A percentile compares a stretch with the other conserved stretches of the same genome.
Conservation (phyloP, 352 stramenopile genomes). For the Phytophthora sojae region DNA sequence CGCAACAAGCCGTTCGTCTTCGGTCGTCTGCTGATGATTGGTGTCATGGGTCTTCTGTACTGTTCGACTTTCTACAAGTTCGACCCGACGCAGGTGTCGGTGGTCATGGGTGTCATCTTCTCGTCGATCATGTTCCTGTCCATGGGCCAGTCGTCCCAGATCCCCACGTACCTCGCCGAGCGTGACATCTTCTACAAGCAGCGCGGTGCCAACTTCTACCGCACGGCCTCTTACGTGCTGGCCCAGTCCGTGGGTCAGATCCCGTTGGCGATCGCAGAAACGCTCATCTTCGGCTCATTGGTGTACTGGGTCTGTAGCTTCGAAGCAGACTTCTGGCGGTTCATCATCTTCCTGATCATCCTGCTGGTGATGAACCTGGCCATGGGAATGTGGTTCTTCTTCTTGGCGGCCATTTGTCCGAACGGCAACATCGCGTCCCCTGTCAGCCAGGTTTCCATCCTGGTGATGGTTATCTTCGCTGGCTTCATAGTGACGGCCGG, state of each 20-base stretch:
- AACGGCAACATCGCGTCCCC: slow-evolving; percentile 47
- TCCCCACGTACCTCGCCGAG: slow-evolving; percentile 72
- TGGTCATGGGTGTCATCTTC: slow-evolving; percentile 82
- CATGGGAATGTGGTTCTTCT: slow-evolving; percentile 63
- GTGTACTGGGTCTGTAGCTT: slow-evolving; percentile 88
- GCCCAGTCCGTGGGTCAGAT: slow-evolving; percentile 43
- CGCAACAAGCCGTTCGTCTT: slow-evolving; percentile 52
- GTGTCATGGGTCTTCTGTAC: slow-evolving; percentile 52
- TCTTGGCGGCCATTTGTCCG: slow-evolving; percentile 41
- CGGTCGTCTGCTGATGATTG: slow-evolving; percentile 41
- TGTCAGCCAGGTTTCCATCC: slow-evolving; percentile 47
- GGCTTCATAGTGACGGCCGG: slow-evolving; percentile 57
- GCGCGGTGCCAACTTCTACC: slow-evolving; percentile 72
- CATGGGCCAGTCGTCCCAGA: slow-evolving; percentile 69
- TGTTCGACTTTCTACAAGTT: slow-evolving; percentile 53
- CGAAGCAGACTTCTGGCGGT: slow-evolving; percentile 33
- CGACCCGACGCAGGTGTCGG: slow-evolving; percentile 41
- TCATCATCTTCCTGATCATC: slow-evolving; percentile 50
- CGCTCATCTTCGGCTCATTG: slow-evolving; percentile 76
- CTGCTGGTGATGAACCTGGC: slow-evolving; percentile 56
- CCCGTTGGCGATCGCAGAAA: slow-evolving; percentile 57
- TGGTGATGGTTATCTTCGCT: slow-evolving; percentile 56
- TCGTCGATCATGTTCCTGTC: slow-evolving; percentile 79
- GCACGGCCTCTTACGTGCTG: slow-evolving; percentile 75
- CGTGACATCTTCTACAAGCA: slow-evolving; percentile 86